Base-by-base conservation (phyloP, 805 yeast species). In the Monosporozyma siamensis region DNA sequence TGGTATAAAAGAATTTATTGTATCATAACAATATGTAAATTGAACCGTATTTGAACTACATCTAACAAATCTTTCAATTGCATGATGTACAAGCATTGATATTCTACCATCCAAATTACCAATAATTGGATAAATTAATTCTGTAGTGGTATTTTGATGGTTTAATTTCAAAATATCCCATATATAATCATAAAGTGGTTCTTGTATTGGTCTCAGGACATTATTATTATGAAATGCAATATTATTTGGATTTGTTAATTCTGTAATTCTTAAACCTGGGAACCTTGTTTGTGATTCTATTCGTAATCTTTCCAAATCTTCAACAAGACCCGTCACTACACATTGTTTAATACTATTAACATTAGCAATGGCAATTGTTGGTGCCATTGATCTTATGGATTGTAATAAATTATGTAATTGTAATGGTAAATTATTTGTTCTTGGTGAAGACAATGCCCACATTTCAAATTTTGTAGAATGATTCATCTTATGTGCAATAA, bases 191-290 rank as follows among this genome's bases (percentile, higher is more conserved):
- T 60, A 54, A 27, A 63, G 38, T 6, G 63, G 63, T 40, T 59
- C 65, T 36, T 55, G 58, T 6, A 60, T 52, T 11, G 61, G 51
- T 37, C 55, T 47, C 34, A 63, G 41, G 4, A 63, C 61, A 10
- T 49, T 54, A 22, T 47, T 52, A 37, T 63, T 61, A 46, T 63
- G 67, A 38, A 63, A 63, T 21, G 67, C 61, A 12, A 63, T 49
- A 34, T 58, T 50, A 37, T 50, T 46, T 17, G 66, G 64, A 37
- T 60, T 61, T 2, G 57, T 51, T 38, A 59, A 44, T 41, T 52
- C 57, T 4, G 58, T 55, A 15, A 56, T 54, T 41, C 57, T 50
- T 37, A 54, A 45, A 21, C 52, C 40, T 24, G 56, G 56, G 27
- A 58, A 49, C 14, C 45, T 46, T 10, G 41, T 32, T 31, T 52